phyloP scores from a whole-genome alignment of 140 eudicot species.

The Bidens hawaiensis region DNA sequence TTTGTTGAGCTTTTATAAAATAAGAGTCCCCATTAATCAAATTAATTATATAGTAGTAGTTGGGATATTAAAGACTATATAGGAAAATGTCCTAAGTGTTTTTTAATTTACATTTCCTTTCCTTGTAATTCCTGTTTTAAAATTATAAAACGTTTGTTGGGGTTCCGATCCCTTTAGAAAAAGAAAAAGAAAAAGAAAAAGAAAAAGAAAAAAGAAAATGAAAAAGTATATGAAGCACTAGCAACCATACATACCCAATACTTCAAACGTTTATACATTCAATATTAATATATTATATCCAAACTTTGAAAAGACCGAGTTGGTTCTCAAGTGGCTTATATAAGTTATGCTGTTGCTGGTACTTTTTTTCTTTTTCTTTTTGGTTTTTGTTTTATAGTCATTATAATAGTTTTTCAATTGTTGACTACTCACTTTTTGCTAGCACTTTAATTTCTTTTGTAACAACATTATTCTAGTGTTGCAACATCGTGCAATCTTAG shows the following conservation, averaged over 20 bases:
- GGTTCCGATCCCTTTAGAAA: too few species aligned
- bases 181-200: too few species aligned
- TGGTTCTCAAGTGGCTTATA: constrained; percentile 17
- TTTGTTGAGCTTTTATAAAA: too few species aligned
- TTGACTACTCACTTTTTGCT: neutral
- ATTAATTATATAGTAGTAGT: too few species aligned
- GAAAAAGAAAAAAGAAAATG: too few species aligned
- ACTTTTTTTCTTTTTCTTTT: neutral
- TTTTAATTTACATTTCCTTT: too few species aligned
- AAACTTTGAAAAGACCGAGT: neutral
- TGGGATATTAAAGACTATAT: too few species aligned
- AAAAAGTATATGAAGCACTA: too few species aligned
- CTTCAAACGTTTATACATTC: neutral
- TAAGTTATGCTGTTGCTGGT: constrained; percentile 4
- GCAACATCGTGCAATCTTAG: neutral
- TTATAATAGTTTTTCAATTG: neutral
- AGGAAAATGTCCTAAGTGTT: too few species aligned
- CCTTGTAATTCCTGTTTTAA: too few species aligned
- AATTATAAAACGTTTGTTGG: too few species aligned
- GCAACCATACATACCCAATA: neutral
- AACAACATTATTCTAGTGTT: neutral
- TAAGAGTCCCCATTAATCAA: too few species aligned
- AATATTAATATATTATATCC: neutral
- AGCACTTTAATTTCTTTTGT: neutral
- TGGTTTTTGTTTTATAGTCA: neutral